Conservation (phyloP, 2,329 filamentous ascomycete genomes). For the Myriosclerotinia duriaeana region DNA sequence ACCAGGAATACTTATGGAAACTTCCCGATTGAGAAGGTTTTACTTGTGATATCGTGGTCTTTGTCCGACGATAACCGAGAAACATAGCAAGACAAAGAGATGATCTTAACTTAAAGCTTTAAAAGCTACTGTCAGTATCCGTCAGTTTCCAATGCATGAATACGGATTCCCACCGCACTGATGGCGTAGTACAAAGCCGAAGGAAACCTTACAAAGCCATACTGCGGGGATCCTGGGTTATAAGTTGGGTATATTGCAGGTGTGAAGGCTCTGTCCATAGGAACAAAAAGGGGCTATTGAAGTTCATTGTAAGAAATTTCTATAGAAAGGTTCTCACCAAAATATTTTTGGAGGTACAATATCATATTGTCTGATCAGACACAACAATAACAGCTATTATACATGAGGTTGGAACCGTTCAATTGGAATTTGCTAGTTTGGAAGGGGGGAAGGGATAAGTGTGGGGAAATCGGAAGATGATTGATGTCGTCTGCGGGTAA, state of each 20-base stretch:
- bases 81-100: neutral
- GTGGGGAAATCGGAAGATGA: neutral
- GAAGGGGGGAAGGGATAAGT: too few relatives aligned
- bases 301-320: too few relatives aligned
- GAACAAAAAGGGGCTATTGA: neutral
- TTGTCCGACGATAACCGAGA: slow-evolving; percentile 14
- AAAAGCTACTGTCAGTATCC: neutral
- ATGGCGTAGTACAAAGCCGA: neutral
- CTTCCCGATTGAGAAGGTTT: slow-evolving; percentile 1
- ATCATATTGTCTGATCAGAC: neutral
- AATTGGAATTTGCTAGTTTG: neutral
- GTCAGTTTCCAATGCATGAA: neutral
- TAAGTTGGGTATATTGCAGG: neutral
- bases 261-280: neutral
- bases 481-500: neutral
- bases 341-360: too few relatives aligned
- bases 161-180: neutral
- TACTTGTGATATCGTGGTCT: neutral
- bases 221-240: neutral
- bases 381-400: neutral
- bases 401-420: neutral
- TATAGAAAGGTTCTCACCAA: too few relatives aligned
- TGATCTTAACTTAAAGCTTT: neutral
- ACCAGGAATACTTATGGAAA: neutral
- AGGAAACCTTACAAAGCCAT: slow-evolving; percentile 11